These are phyloP conservation scores for Claviceps digitariae DNA, from an alignment of 2,329 filamentous ascomycete genomes.

Conservation along the genomic window DNA sequence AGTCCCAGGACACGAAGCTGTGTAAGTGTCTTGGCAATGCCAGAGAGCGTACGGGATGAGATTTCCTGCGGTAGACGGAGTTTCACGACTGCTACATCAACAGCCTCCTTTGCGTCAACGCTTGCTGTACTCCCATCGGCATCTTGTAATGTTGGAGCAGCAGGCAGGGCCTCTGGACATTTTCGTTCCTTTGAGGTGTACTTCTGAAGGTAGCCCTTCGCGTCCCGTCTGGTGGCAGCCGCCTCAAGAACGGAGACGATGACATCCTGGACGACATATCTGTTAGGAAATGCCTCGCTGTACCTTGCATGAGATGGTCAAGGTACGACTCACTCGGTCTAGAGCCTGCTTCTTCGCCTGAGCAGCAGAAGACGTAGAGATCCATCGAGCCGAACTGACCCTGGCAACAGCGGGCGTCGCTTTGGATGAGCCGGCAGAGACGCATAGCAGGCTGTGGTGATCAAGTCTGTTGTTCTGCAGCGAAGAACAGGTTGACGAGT, in stretches of 20 bases:
- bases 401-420: not conserved
- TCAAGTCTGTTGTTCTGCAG: not conserved
- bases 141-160: not conserved
- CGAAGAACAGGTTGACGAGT: not conserved
- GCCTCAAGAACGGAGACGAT: conserved; percentile 77
- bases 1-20: conserved; percentile 76
- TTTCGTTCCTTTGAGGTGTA: conserved; percentile 38
- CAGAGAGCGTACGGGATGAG: conserved; percentile 53
- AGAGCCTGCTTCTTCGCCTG: conserved; percentile 18
- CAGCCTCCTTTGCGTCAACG: conserved; percentile 8
- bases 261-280: conserved; percentile 50
- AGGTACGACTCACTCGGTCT: conserved; percentile 16
- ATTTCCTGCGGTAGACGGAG: conserved; percentile 61
- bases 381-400: conserved; percentile 9
- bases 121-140: not conserved
- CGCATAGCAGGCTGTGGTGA: not conserved
- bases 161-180: not conserved
- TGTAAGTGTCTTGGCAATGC: conserved; percentile 69
- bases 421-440: not conserved
- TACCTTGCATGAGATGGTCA: not conserved
- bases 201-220: conserved; percentile 79
- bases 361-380: conserved; percentile 17
- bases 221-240: conserved; percentile 84
- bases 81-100: conserved; percentile 72
- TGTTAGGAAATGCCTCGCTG: not conserved